Conservation (phyloP, 306 rosid genomes). For the Canavalia ensiformis region DNA sequence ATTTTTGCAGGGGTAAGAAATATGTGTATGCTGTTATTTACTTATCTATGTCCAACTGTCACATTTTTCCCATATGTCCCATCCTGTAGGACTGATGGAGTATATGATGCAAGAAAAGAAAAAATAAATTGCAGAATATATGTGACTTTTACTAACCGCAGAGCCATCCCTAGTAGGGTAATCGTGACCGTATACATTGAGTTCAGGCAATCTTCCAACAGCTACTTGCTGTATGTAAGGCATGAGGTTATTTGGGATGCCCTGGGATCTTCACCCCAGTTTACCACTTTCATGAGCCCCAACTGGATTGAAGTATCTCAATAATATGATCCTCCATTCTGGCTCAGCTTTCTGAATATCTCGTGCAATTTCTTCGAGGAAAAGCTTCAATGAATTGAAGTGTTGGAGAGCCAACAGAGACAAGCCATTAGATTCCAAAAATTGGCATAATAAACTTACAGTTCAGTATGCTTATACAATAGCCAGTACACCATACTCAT, state of each 20-base stretch:
- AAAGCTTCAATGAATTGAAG: constrained; percentile 62
- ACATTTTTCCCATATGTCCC: background rate
- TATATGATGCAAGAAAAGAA: background rate
- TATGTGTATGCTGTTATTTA: constrained; percentile 5
- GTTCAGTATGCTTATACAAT: background rate
- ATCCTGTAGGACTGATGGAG: background rate
- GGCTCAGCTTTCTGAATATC: constrained; percentile 88
- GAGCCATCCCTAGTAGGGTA: constrained; percentile 93
- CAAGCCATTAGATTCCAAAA: constrained; percentile 35
- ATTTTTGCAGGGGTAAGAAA: constrained; percentile 10
- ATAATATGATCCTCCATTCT: constrained; percentile 80
- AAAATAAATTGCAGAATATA: background rate
- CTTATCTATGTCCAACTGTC: background rate
- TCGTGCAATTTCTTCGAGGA: constrained; percentile 87
- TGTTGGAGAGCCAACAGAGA: constrained; percentile 35
- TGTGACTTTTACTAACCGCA: constrained; percentile 67
- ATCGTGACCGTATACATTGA: constrained; percentile 84
- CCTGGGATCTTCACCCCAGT: constrained; percentile 98
- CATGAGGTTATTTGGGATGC: constrained; percentile 95
- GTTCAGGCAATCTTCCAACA: constrained; percentile 88
- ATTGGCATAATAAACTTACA: background rate
- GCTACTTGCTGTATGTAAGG: constrained; percentile 98
- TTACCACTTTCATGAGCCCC: constrained; percentile 96
- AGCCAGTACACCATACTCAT: background rate
- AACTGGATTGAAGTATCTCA: constrained; percentile 96